Evolutionary conservation across 2,329 filamentous ascomycete species (phyloP).

Genomic region (Aspergillus cejpii): DNA sequence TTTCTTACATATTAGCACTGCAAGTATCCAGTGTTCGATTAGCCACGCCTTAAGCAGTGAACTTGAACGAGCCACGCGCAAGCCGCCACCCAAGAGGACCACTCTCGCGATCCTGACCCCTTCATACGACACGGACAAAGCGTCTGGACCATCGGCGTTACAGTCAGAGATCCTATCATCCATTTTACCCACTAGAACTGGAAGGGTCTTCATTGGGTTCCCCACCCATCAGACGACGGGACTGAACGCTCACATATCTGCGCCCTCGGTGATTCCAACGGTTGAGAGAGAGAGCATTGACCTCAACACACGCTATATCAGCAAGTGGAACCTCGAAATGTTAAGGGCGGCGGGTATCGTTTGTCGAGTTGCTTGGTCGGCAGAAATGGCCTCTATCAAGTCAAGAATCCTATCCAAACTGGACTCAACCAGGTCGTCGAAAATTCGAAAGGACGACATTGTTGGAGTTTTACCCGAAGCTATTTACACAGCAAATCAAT

Average conservation of each 20-base stretch:
- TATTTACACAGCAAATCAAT: conserved; percentile 76
- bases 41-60: conserved; percentile 68
- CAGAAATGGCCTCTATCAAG: conserved; percentile 75
- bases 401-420: conserved; percentile 47
- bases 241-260: conserved; percentile 86
- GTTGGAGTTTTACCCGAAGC: conserved; percentile 67
- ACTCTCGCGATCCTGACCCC: conserved; percentile 83
- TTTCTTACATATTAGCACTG: conserved; percentile 81
- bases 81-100: conserved; percentile 83
- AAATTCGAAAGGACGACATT: conserved; percentile 58
- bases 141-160: conserved; percentile 51
- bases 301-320: conserved; percentile 88
- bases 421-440: conserved; percentile 36
- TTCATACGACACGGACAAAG: conserved; percentile 73
- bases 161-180: conserved; percentile 73
- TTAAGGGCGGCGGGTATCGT: conserved; percentile 85
- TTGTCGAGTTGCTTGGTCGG: conserved; percentile 76
- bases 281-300: conserved; percentile 97
- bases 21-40: conserved; percentile 71
- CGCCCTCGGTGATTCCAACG: conserved; percentile 91
- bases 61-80: conserved; percentile 92
- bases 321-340: conserved; percentile 93
- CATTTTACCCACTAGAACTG: conserved; percentile 80
- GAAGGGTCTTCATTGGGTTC: conserved; percentile 94
- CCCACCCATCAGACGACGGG: conserved; percentile 96